phyloP scores from a whole-genome alignment of 257 asterid genomes.

The Ajuga chamaepitys region DNA sequence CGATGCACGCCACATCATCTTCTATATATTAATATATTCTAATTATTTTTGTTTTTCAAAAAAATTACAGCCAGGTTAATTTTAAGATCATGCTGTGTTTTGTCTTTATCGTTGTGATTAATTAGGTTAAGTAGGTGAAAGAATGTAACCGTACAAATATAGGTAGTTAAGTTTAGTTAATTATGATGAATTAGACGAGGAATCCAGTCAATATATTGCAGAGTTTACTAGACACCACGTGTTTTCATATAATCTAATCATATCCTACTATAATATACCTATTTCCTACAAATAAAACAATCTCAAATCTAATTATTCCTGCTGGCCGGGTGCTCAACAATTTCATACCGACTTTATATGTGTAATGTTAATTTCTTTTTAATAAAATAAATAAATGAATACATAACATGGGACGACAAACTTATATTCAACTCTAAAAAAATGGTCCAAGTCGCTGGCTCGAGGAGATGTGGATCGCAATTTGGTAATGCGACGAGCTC shows the following conservation, averaged over 20 bases:
- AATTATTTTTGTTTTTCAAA: too few species aligned
- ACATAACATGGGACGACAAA: too few species aligned
- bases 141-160: neutral
- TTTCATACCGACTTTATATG: too few species aligned
- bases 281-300: too few species aligned
- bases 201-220: conserved; percentile 24
- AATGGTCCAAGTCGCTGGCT: too few species aligned
- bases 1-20: neutral
- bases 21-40: too few species aligned
- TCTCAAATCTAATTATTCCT: too few species aligned
- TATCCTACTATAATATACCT: neutral
- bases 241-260: conserved; percentile 23
- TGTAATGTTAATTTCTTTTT: too few species aligned
- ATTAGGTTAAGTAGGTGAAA: neutral
- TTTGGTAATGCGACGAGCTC: too few species aligned
- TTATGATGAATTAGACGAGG: conserved; percentile 17
- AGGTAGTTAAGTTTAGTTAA: neutral
- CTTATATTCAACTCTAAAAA: too few species aligned
- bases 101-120: neutral
- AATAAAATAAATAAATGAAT: too few species aligned
- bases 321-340: neutral
- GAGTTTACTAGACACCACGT: conserved; percentile 48
- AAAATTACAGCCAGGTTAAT: neutral
- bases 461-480: too few species aligned
- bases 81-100: neutral